Evolutionary conservation across 164 flowering plant genomes (phyloP), one percentile per base, ranked within the genome.

Genomic region (Amborella trichopoda): DNA sequence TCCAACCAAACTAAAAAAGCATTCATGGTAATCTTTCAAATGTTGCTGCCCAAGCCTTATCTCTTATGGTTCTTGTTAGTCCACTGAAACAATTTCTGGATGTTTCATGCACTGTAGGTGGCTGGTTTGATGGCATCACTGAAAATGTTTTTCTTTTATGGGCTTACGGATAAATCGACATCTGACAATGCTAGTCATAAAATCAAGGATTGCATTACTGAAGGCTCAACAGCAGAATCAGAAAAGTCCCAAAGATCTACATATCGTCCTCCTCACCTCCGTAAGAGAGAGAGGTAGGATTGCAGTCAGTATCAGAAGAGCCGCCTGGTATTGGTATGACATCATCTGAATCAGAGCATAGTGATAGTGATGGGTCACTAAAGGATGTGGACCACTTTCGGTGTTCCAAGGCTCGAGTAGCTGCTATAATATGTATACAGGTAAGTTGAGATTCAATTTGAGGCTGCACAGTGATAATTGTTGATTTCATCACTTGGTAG

Each of bases 341-440:
- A n/a, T 79, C 93, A 40, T 86, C 96, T 26, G 98, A 91, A 69
- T 91, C 98, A n/a, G 98, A 91, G 52, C 77, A 60, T 50, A 90
- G 98, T 72, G 98, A 91, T 54, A 74, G 64, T 65, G 98, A 91
- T 67, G 77, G 79, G 33, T 55, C 67, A 12, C 44, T 38, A 28
- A 75, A 56, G 54, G 81, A 66, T 42, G 11, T 33, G 47, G 66
- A 67, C 28, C 58, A 39, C 23, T 48, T 51, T 33, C 76, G 50
- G 38, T 66, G 73, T 56, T 72, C 78, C 13, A 83, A 77, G 68
- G 86, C 81, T 33, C 77, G 98, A 56, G 45, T 80, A 49, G 75
- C 85, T 72, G 93, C 98, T 26, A 70, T 87, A 43, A 33, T 56
- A 46, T 91, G 98, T 55, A 57, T 91, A 41, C 94, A 80, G 88